phyloP scores from a whole-genome alignment of 768 basidiomycete genomes.

The Nidularia sp. region DNA sequence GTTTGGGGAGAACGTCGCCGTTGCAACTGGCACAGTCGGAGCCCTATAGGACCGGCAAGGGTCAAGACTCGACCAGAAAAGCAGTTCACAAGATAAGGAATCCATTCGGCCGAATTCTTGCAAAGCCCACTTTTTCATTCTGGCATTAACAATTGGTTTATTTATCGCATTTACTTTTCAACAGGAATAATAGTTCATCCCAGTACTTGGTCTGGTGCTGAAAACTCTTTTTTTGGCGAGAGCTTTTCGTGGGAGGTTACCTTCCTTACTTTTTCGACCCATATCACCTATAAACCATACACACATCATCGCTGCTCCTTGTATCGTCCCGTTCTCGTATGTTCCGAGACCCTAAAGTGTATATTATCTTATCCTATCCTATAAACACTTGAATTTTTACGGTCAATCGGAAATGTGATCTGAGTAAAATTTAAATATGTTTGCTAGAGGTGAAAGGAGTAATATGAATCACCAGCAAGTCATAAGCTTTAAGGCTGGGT shows the following conservation, averaged over 20 bases:
- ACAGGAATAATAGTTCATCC: constrained; percentile 22
- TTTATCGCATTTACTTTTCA: constrained; percentile 36
- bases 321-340: constrained; percentile 28
- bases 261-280: constrained; percentile 9
- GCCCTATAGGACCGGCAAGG: constrained; percentile 25
- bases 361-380: constrained; percentile 30
- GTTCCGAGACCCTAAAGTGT: constrained; percentile 29
- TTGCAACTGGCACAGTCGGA: constrained; percentile 41
- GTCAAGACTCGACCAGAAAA: not conserved
- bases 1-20: constrained; percentile 56
- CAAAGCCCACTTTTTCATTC: constrained; percentile 17
- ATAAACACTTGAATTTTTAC: constrained; percentile 18
- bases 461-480: too few species aligned
- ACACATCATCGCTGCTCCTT: constrained; percentile 17
- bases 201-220: constrained; percentile 3
- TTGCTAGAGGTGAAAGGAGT: too few species aligned
- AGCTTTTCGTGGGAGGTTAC: constrained; percentile 8
- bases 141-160: constrained; percentile 33
- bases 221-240: not conserved
- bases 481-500: too few species aligned
- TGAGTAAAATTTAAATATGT: not conserved
- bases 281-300: not conserved
- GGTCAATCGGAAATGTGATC: not conserved
- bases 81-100: not conserved
- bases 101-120: not conserved